phyloP scores from a whole-genome alignment of 768 basidiomycete species.

The Pulveroboletus sp. region DNA sequence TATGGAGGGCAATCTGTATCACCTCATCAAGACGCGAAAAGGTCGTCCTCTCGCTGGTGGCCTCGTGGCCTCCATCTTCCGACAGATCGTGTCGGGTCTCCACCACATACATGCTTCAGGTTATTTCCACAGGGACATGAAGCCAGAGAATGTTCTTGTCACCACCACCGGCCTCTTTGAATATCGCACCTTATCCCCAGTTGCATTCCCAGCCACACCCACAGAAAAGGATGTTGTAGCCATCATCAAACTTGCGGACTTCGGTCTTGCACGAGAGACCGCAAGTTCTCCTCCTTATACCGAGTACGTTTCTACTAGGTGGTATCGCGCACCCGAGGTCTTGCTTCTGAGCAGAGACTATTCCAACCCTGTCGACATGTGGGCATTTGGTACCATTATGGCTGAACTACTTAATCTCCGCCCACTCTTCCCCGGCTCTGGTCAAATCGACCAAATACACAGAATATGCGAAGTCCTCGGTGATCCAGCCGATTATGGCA shows the following conservation, averaged over 20 bases:
- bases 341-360: constrained; percentile 88
- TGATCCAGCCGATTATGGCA: constrained; percentile 83
- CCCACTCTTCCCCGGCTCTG: constrained; percentile 91
- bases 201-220: constrained; percentile 55
- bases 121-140: constrained; percentile 99
- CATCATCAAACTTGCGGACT: constrained; percentile 97
- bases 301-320: constrained; percentile 98
- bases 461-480: constrained; percentile 91
- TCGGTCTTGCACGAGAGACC: constrained; percentile 92
- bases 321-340: constrained; percentile 99
- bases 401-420: constrained; percentile 93
- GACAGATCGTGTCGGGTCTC: constrained; percentile 85
- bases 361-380: constrained; percentile 97
- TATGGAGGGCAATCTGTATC: constrained; percentile 99
- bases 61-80: constrained; percentile 91
- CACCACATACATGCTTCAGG: constrained; percentile 89
- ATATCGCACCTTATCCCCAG: constrained; percentile 77
- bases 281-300: constrained; percentile 89
- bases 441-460: constrained; percentile 88
- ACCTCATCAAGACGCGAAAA: constrained; percentile 95
- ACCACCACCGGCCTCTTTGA: constrained; percentile 95
- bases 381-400: constrained; percentile 98
- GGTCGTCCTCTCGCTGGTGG: constrained; percentile 95
- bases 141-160: constrained; percentile 97
- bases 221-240: constrained; percentile 92